Base-by-base conservation (phyloP, 768 basidiomycete genomes). In the Nidularia pulvinata region DNA sequence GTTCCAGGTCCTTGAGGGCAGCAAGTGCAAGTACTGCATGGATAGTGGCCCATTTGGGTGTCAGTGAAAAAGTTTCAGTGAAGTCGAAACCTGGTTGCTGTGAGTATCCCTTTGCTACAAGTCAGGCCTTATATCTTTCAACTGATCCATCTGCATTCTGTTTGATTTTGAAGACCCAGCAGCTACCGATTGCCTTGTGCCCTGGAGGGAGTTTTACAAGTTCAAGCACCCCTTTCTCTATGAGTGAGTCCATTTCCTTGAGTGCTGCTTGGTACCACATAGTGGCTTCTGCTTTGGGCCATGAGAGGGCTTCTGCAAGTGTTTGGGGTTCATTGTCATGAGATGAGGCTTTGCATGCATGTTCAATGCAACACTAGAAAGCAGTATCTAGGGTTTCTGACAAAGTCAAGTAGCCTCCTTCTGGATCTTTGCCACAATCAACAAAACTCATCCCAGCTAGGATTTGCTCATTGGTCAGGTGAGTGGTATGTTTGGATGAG, bases 11-110 rank as follows among this genome's bases (percentile, higher is more conserved):
- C 35, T 66, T 54, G 2, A 55, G 16, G 0, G 67, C 70, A 39
- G 67, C 69, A 1, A 71, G 7, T 3, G 73, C 68, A 2, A 73
- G 50, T 13, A 74, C 60, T 5, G 57, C 47, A 10, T 68, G 59
- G 25, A 69, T 55, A 4, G 65, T 55, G 9, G 58, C 56, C 55
- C 56, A 59, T 39, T 39, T 39, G 9, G 37, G 37, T 39, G 37
- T 39, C n/a, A n/a, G 37, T 10, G 37, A 33, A 54, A 39, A 39
- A 10, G 37, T 39, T 39, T 39, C 37, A 10, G 37, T 46, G 45
- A n/a, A 46, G 45, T 46, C 45, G 22, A 46, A n/a, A n/a, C 25
- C 45, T 10, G 14, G 25, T 30, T 46, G 14, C 45, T 46, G 45
- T n/a, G 14, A n/a, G 25, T 46, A 46, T n/a, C 45, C 45, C 45